phyloP scores from a whole-genome alignment of 225 moss, liverwort and hornwort species.

The Polytrichum formosum region DNA sequence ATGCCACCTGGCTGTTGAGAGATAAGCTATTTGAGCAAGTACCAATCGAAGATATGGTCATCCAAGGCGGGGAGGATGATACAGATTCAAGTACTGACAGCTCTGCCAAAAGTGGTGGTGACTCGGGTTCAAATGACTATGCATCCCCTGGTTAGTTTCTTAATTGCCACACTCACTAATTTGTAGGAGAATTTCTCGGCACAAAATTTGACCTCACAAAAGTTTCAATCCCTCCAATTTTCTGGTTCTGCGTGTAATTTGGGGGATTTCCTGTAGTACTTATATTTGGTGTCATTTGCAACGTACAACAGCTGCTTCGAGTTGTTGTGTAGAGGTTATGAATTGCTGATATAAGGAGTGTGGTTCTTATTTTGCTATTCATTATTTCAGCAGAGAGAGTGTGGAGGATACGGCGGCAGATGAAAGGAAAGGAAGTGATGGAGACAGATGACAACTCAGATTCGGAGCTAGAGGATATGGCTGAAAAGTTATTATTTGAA shows the following conservation, averaged over 20 bases:
- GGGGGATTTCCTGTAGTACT: slow-evolving; percentile 10
- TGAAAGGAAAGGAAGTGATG: slow-evolving; percentile 51
- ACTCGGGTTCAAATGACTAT: slow-evolving; percentile 31
- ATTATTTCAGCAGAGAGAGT: slow-evolving; percentile 35
- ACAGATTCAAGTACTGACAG: slow-evolving; percentile 22
- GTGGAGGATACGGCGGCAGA: slow-evolving; percentile 38
- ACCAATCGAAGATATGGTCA: slow-evolving; percentile 63
- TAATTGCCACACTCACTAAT: not conserved
- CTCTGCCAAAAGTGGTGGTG: slow-evolving; percentile 29
- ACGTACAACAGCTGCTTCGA: too few species aligned
- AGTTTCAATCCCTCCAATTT: too few species aligned
- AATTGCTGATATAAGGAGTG: too few species aligned
- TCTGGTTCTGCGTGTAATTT: too few species aligned
- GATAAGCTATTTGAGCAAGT: slow-evolving; percentile 40
- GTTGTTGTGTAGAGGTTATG: too few species aligned
- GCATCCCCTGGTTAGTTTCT: slow-evolving; percentile 33
- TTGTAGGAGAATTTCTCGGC: too few species aligned
- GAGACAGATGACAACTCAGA: slow-evolving; percentile 37
- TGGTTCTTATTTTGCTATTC: too few species aligned
- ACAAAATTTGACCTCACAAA: too few species aligned
- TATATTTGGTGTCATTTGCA: slow-evolving; percentile 18
- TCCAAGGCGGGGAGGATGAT: slow-evolving; percentile 47
- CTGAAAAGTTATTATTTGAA: slow-evolving; percentile 47
- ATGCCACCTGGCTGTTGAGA: slow-evolving; percentile 54
- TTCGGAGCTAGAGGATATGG: slow-evolving; percentile 53